Percentiles rank a stretch among this genome's conserved stretches.
phyloP scores from a whole-genome alignment of 441 rosid species.

The Adansonia madagascariensis region DNA sequence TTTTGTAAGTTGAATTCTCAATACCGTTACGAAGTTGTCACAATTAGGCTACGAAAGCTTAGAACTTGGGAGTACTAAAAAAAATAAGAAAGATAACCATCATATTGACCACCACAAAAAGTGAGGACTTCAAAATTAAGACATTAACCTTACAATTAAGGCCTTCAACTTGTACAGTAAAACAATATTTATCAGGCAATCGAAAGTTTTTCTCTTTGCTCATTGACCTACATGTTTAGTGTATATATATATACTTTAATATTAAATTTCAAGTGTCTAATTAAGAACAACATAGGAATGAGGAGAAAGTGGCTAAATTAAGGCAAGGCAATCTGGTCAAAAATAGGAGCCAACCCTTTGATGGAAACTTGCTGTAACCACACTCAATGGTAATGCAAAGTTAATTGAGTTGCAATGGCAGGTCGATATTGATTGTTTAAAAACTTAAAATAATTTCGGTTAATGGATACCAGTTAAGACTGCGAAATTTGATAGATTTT shows the following conservation, averaged over 20 bases:
- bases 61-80: too few species aligned
- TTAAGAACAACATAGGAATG: not conserved
- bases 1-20: slow-evolving; percentile 37
- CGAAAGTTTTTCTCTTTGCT: too few species aligned
- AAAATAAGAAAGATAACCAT: too few species aligned
- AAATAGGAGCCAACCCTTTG: not conserved
- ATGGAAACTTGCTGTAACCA: slow-evolving; percentile 15
- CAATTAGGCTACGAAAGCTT: not conserved
- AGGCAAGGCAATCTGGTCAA: not conserved
- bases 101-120: too few species aligned
- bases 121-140: too few species aligned
- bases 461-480: slow-evolving; percentile 41
- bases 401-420: slow-evolving; percentile 13
- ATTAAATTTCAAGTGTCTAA: not conserved
- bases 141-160: too few species aligned
- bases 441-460: slow-evolving; percentile 6
- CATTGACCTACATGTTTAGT: too few species aligned
- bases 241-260: too few species aligned
- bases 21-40: not conserved
- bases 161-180: too few species aligned
- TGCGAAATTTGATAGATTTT: slow-evolving; percentile 26
- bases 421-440: not conserved
- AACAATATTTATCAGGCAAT: too few species aligned
- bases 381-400: not conserved
- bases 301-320: not conserved